Evolutionary conservation across 2,329 filamentous ascomycete genomes (phyloP).

Genomic region (Colletotrichum coccodes): DNA sequence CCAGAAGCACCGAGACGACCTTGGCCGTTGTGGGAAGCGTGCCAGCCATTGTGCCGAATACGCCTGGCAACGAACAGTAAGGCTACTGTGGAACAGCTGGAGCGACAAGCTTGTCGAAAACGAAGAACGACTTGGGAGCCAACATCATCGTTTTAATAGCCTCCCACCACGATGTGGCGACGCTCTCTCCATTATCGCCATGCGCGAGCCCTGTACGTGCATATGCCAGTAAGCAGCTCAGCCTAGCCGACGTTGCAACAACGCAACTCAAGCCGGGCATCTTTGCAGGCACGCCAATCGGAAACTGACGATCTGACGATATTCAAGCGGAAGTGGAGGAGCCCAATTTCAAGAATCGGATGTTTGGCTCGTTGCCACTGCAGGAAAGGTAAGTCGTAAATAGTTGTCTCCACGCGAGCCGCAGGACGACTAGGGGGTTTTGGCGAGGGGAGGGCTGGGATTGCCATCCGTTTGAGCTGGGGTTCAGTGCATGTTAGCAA

Average conservation of each 20-base stretch:
- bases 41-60: not conserved
- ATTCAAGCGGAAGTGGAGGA: not conserved
- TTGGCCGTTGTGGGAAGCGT: not conserved
- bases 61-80: not conserved
- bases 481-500: not conserved
- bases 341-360: not conserved
- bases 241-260: slow-evolving; percentile 9
- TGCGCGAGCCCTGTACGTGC: not conserved
- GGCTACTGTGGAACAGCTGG: not conserved
- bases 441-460: not conserved
- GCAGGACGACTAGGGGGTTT: not conserved
- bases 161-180: not conserved
- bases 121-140: not conserved
- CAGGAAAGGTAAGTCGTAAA: not conserved
- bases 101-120: not conserved
- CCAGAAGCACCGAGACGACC: not conserved
- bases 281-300: slow-evolving; percentile 9
- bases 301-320: not conserved
- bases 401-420: too few species aligned
- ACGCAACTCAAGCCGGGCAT: not conserved
- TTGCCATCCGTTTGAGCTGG: not conserved
- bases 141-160: not conserved
- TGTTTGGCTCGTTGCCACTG: not conserved
- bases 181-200: not conserved
- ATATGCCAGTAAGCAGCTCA: slow-evolving; percentile 17